Percentiles rank a stretch among this genome's conserved stretches.
These are phyloP conservation scores for Exophiala sideris DNA, from an alignment of 2,329 filamentous ascomycete species.

Conservation along the genomic window DNA sequence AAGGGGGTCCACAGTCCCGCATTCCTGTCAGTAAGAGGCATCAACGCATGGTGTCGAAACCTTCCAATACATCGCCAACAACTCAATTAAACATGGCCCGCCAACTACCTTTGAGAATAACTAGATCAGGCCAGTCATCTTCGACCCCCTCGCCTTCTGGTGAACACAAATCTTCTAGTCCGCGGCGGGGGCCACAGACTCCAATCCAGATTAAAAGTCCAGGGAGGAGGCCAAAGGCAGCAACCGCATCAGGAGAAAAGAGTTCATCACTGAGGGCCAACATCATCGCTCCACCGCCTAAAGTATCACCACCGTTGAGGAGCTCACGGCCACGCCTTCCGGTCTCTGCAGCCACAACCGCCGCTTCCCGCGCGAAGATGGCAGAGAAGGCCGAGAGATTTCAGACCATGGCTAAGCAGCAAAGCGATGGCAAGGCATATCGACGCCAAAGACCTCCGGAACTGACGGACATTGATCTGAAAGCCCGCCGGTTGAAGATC, in stretches of 20 bases:
- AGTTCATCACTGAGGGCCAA: constrained; percentile 67
- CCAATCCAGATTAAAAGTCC: constrained; percentile 35
- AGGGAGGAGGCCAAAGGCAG: constrained; percentile 34
- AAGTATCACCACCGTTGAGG: constrained; percentile 72
- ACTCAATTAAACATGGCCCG: constrained; percentile 1
- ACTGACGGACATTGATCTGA: constrained; percentile 77
- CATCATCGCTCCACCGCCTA: constrained; percentile 66
- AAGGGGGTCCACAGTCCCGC: constrained; percentile 13
- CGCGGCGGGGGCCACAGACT: constrained; percentile 30
- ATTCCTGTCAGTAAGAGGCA: constrained; percentile 23
- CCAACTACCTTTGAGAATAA: constrained; percentile 18
- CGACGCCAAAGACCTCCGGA: constrained; percentile 51
- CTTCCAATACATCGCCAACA: constrained; percentile 14
- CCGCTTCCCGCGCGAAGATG: constrained; percentile 64
- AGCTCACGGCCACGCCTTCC: constrained; percentile 79
- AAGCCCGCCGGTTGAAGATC: constrained; percentile 74
- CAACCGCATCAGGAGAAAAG: constrained; percentile 43
- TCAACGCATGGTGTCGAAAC: constrained; percentile 18
- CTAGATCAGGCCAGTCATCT: constrained; percentile 3
- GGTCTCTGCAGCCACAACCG: constrained; percentile 70
- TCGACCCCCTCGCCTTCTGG: constrained; percentile 21
- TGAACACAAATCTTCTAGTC: constrained; percentile 25
- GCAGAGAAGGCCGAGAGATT: constrained; percentile 60
- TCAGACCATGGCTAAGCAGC: constrained; percentile 39
- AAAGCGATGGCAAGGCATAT: constrained; percentile 35